Conservation (phyloP, 2,329 filamentous ascomycete genomes). For the Kalaharituber pfeilii region DNA sequence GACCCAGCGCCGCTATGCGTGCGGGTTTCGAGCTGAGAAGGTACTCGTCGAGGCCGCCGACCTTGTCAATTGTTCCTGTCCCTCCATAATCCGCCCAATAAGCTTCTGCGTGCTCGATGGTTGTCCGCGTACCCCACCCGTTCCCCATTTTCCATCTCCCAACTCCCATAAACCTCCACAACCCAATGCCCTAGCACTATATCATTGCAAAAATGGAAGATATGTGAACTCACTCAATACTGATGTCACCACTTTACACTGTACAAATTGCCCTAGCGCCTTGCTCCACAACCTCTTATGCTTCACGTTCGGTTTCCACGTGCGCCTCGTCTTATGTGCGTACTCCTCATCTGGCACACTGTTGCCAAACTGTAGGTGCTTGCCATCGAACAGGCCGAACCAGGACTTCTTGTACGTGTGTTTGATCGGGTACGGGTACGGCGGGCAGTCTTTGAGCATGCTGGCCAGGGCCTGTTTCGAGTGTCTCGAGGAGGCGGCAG, state of each 20-base stretch:
- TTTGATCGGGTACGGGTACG: conserved; percentile 57
- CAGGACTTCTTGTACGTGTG: conserved; percentile 65
- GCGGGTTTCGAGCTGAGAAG: conserved; percentile 61
- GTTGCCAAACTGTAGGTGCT: conserved; percentile 63
- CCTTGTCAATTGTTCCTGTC: conserved; percentile 49
- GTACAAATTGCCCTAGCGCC: conserved; percentile 44
- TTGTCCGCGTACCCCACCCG: too few species aligned
- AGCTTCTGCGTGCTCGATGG: too few species aligned
- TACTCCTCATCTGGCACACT: conserved; percentile 50
- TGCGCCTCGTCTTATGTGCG: conserved; percentile 47
- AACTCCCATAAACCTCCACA: too few species aligned
- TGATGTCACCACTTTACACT: conserved; percentile 49
- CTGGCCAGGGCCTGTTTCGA: conserved; percentile 25
- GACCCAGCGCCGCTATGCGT: conserved; percentile 69
- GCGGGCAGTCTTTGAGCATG: conserved; percentile 31
- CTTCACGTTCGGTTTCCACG: conserved; percentile 58
- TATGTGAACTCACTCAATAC: conserved; percentile 38
- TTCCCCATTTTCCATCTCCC: too few species aligned
- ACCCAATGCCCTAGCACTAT: too few species aligned
- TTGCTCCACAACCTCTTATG: conserved; percentile 50
- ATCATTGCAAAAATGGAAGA: neutral
- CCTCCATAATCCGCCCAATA: too few species aligned
- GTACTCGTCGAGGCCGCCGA: conserved; percentile 82
- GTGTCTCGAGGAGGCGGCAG: conserved; percentile 23
- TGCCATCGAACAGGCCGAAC: conserved; percentile 51